Conservation (phyloP, 768 basidiomycete genomes). For the Panellus pusillus region DNA sequence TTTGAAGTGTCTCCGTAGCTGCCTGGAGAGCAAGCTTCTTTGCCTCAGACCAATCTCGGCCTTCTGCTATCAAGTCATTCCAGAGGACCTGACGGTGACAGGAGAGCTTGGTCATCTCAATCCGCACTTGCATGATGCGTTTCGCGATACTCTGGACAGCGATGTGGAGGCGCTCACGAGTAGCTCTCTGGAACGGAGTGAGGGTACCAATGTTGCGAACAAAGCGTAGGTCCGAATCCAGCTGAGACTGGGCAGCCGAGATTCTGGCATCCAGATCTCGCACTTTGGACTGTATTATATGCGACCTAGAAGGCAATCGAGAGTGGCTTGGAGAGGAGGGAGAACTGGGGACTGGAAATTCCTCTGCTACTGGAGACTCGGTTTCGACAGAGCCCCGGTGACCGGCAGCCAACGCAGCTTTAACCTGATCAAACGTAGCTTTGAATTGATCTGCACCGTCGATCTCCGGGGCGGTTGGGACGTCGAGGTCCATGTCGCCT, state of each 20-base stretch:
- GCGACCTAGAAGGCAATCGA: slow-evolving; percentile 51
- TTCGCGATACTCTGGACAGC: slow-evolving; percentile 64
- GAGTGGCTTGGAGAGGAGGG: slow-evolving; percentile 28
- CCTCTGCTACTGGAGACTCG: slow-evolving; percentile 22
- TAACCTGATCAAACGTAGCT: slow-evolving; percentile 83
- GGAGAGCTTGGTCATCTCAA: slow-evolving; percentile 71
- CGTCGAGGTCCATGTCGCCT: slow-evolving; percentile 40
- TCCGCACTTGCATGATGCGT: slow-evolving; percentile 62
- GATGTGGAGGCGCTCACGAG: slow-evolving; percentile 70
- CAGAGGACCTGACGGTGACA: slow-evolving; percentile 77
- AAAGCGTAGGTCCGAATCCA: slow-evolving; percentile 68
- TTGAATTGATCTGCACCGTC: slow-evolving; percentile 70
- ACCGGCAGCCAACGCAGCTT: slow-evolving; percentile 74
- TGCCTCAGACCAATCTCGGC: slow-evolving; percentile 61
- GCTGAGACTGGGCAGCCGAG: slow-evolving; percentile 49
- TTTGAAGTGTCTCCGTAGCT: slow-evolving; percentile 66
- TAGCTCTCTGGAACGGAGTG: slow-evolving; percentile 84
- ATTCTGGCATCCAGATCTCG: slow-evolving; percentile 64
- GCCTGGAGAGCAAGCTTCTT: slow-evolving; percentile 72
- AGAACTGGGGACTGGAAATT: slow-evolving; percentile 15
- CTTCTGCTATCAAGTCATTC: slow-evolving; percentile 74
- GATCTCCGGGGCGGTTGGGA: slow-evolving; percentile 52
- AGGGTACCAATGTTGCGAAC: slow-evolving; percentile 82
- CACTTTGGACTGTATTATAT: slow-evolving; percentile 61
- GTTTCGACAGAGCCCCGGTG: slow-evolving; percentile 32